Base-by-base conservation (phyloP, 352 stramenopile species). In the Lagenidium sp. region DNA sequence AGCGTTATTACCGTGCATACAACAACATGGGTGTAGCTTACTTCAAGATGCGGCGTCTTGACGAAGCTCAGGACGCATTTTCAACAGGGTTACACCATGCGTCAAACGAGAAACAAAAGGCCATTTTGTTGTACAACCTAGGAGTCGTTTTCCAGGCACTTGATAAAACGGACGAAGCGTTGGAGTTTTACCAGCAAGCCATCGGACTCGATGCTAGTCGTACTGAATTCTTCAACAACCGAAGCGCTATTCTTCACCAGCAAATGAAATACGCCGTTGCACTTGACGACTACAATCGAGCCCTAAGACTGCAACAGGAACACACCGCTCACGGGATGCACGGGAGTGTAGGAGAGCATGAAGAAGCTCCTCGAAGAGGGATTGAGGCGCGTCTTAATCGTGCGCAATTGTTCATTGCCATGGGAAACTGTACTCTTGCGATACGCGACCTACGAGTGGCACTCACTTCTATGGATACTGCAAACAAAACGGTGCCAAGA, bases 181-280 rank as follows among this genome's bases (percentile, higher is more conserved):
- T 80, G 8, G 59, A 74, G 6, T 69, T 72, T 19, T 80, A 76
- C 32, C 61, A 80, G 36, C 67, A 74, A 38, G 68, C 67, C 0
- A 78, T 80, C 23, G 37, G 47, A 4, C 29, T 76, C 1, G 63
- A 79, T 29, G 41, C 42, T 5, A 57, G 60, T 1, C 48, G 68
- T 6, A 59, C 55, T 7, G 58, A 71, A 51, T 75, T 81, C 34
- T 75, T 73, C 44, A 75, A 77, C 47, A 84, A 84, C 26, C 46
- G 71, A 26, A 77, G 65, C 23, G 57, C 63, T 4, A 77, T 77
- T 11, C 47, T 75, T 2, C 71, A 81, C 28, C 47, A 71, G 19
- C 71, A 84, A 39, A 59, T 76, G 47, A 63, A 65, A 42, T 77
- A 70, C 37, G 53, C 57, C 0, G 55, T 70, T 22, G 71, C 71